Conservation (phyloP, 352 stramenopile species). For the Elongisporangium prolatum region DNA sequence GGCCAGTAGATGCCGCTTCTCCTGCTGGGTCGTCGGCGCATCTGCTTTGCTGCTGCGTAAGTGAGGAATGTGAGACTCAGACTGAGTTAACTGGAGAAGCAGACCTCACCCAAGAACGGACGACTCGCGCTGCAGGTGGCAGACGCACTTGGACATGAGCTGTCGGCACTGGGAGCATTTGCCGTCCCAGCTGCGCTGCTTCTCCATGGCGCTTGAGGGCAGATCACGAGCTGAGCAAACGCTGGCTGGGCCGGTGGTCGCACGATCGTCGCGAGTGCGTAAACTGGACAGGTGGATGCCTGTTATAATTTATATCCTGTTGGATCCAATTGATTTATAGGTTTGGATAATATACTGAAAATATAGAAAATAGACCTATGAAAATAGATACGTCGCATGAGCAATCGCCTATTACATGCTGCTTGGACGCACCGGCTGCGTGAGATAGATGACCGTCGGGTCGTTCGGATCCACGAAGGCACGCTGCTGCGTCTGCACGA, state of each 20-base stretch:
- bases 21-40: background rate
- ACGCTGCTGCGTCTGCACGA: conserved; percentile 77
- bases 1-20: background rate
- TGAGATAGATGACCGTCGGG: conserved; percentile 79
- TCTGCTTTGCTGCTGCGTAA: background rate
- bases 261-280: background rate
- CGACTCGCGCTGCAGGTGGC: conserved; percentile 22
- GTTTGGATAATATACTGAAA: background rate
- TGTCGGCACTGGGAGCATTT: conserved; percentile 33
- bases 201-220: background rate
- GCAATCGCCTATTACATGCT: background rate
- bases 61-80: background rate
- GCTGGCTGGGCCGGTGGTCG: background rate
- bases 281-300: background rate
- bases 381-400: too few species aligned
- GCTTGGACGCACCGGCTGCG: conserved; percentile 36
- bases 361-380: too few species aligned
- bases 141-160: conserved; percentile 39
- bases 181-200: conserved; percentile 22
- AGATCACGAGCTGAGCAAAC: background rate
- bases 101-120: background rate
- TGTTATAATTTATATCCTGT: background rate
- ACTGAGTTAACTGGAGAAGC: background rate
- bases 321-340: background rate
- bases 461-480: conserved; percentile 87